Evolutionary conservation across 352 stramenopile genomes (phyloP).

Genomic region (Pythium sp.): DNA sequence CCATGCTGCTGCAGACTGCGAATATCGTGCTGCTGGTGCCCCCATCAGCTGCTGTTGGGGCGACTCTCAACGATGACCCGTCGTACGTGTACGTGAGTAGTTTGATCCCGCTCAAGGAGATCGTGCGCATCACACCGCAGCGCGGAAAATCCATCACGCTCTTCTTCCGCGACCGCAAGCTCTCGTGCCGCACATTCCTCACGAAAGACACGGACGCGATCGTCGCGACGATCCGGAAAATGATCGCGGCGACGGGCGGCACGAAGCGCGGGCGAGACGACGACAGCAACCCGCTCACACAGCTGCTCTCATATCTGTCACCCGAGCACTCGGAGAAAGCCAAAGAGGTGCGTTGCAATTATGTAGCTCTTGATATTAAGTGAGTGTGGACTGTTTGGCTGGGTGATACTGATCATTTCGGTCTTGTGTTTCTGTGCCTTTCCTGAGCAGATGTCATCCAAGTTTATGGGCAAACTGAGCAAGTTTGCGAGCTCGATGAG

Average conservation of each 20-base stretch:
- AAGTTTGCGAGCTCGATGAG: slow-evolving; percentile 63
- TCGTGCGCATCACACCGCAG: slow-evolving; percentile 75
- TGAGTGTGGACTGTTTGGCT: neutral
- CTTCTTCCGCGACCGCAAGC: slow-evolving; percentile 68
- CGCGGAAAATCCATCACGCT: slow-evolving; percentile 73
- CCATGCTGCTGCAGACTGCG: slow-evolving; percentile 66
- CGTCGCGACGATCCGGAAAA: slow-evolving; percentile 54
- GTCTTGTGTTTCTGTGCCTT: neutral
- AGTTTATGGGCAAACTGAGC: slow-evolving; percentile 71
- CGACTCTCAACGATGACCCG: slow-evolving; percentile 23
- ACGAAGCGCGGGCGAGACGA: slow-evolving; percentile 38
- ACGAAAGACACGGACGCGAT: slow-evolving; percentile 72
- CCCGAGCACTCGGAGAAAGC: slow-evolving; percentile 70
- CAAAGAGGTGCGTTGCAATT: slow-evolving; percentile 44
- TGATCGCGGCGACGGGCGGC: slow-evolving; percentile 47
- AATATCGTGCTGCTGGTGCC: slow-evolving; percentile 57
- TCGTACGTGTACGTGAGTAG: slow-evolving; percentile 64
- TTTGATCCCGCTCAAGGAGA: slow-evolving; percentile 59
- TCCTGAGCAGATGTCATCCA: slow-evolving; percentile 48
- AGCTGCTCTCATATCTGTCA: slow-evolving; percentile 67
- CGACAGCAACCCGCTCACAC: slow-evolving; percentile 30
- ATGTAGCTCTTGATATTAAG: neutral
- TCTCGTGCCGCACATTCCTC: slow-evolving; percentile 69
- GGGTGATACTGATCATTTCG: neutral
- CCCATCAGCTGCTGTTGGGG: slow-evolving; percentile 8